Evolutionary conservation across 2,329 filamentous ascomycete genomes (phyloP).

Genomic region (Alternaria angustiovoidea): DNA sequence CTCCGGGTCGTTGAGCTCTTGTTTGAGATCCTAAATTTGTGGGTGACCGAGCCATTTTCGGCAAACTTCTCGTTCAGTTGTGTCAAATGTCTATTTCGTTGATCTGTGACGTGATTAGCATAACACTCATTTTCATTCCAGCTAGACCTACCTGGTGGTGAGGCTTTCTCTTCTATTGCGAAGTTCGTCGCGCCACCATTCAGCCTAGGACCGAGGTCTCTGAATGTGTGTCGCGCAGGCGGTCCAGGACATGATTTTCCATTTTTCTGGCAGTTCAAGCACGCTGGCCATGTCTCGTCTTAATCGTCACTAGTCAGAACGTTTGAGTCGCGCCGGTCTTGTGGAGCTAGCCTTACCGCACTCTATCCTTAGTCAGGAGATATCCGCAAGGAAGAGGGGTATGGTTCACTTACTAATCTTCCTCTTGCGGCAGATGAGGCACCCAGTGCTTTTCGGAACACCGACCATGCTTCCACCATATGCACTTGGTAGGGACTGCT

Average conservation of each 20-base stretch:
- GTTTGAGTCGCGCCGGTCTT: conserved; percentile 2
- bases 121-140: neutral
- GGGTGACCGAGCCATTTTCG: conserved; percentile 36
- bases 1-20: conserved; percentile 11
- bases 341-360: conserved; percentile 26
- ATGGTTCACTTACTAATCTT: conserved; percentile 42
- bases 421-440: conserved; percentile 42
- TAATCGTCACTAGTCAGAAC: conserved; percentile 22
- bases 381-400: neutral
- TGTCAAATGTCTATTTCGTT: conserved; percentile 24
- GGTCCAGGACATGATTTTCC: conserved; percentile 45
- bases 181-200: conserved; percentile 7
- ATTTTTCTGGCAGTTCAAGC: conserved; percentile 47
- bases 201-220: conserved; percentile 35
- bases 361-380: conserved; percentile 24
- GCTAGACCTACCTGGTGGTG: conserved; percentile 5
- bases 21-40: conserved; percentile 40
- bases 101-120: conserved; percentile 20
- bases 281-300: conserved; percentile 48
- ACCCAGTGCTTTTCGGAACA: conserved; percentile 47
- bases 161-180: neutral
- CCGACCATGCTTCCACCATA: conserved; percentile 38
- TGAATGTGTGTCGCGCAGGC: conserved; percentile 45
- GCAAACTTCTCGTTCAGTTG: conserved; percentile 38
- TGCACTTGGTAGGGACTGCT: neutral